Evolutionary conservation across 2,329 filamentous ascomycete species (phyloP), one percentile per base, ranked within the genome.

Genomic region (Diplodia sapinea): DNA sequence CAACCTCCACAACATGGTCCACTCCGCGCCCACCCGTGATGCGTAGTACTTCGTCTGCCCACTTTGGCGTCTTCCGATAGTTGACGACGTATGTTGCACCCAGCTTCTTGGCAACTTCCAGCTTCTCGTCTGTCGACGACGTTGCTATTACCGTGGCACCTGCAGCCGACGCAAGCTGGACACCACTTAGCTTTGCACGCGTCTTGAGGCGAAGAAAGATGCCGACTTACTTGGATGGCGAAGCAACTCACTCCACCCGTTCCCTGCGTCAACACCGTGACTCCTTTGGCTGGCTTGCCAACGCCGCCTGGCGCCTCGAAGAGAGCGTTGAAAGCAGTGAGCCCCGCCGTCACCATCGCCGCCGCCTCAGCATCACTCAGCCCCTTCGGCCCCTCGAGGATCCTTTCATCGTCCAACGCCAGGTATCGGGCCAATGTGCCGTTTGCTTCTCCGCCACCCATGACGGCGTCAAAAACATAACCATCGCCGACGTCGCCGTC

Each of bases 271-370:
- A 81, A 70, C 9, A 81, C 75, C 6, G 73, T 81, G 26, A 66
- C 29, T 2, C 68, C 68, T 43, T 51, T 65, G 38, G 9, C 36
- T 5, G 54, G 36, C 63, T 82, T 75, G 1, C 78, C 80, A 1
- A 79, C 73, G 1, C 72, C 68, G 73, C 78, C 79, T 1, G 79
- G 75, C 1, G 72, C 68, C 73, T 78, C 79, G 5, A 59, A 67
- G n/a, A 86, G 76, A 4, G 79, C 76, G 74, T 81, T 83, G 82
- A 83, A 86, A 3, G 79, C 83, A 11, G 83, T 85, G 2, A 75
- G 72, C 3, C 82, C 83, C 54, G 84, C 81, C 12, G 80, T 80
- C 11, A 82, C 70, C 8, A 82, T 77, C 15, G 75, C 73, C 0
- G 81, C 79, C 70, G 80, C 78, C 67, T 81, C 77, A 3, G 70